A percentile compares a stretch with the other conserved stretches of the same genome.
Evolutionary conservation across 306 rosid species (phyloP).

Genomic region (Cyclanthera cordifolia): DNA sequence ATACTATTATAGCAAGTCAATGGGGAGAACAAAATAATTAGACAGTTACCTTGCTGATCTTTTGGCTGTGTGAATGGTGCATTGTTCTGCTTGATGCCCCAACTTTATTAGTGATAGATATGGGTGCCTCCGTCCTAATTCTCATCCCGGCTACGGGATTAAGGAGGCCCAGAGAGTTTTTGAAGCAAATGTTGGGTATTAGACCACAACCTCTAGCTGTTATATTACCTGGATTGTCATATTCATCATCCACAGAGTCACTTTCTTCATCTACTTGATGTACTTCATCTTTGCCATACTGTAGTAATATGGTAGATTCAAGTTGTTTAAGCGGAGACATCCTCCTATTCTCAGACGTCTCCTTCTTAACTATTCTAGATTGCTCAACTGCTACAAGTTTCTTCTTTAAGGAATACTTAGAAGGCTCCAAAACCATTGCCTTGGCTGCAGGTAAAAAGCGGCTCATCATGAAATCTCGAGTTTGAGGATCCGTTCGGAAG

Average conservation of each 20-base stretch:
- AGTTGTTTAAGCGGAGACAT: conserved; percentile 24
- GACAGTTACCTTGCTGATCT: conserved; percentile 51
- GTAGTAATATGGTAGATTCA: conserved; percentile 32
- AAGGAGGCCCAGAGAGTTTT: conserved; percentile 56
- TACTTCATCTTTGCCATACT: conserved; percentile 25
- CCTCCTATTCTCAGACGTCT: conserved; percentile 33
- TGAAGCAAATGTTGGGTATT: conserved; percentile 43
- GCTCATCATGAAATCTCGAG: conserved; percentile 80
- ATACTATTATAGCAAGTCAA: background rate
- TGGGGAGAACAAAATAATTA: conserved; percentile 7
- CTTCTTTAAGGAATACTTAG: conserved; percentile 54
- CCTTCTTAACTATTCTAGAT: conserved; percentile 38
- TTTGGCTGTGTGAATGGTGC: conserved; percentile 43
- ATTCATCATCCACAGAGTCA: conserved; percentile 39
- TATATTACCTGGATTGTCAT: conserved; percentile 29
- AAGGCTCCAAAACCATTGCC: conserved; percentile 71
- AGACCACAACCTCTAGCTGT: conserved; percentile 71
- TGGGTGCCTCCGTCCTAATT: conserved; percentile 26
- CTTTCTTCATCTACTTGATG: conserved; percentile 53
- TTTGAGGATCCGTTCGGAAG: conserved; percentile 51
- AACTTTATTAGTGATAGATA: conserved; percentile 23
- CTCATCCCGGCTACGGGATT: conserved; percentile 52
- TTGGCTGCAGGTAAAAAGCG: conserved; percentile 94
- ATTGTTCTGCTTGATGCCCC: conserved; percentile 33
- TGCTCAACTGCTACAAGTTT: conserved; percentile 41